phyloP scores from a whole-genome alignment of 345 rosid genomes.

The Ceriops decandra region DNA sequence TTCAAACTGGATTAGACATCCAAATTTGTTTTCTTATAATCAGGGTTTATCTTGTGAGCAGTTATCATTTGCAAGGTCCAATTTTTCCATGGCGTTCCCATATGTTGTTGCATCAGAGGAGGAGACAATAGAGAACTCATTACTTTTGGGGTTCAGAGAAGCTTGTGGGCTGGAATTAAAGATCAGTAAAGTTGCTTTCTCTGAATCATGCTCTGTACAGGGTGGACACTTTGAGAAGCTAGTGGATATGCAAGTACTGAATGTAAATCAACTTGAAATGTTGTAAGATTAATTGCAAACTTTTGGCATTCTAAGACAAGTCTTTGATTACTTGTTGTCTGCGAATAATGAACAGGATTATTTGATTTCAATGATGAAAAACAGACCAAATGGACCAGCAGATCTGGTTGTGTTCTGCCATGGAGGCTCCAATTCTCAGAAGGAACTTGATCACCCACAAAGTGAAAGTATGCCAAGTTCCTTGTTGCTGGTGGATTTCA shows the following conservation, averaged over 20 bases:
- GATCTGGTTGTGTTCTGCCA: conserved; percentile 77
- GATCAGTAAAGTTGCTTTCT: conserved; percentile 53
- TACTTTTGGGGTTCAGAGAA: conserved; percentile 65
- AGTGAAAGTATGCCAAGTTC: conserved; percentile 55
- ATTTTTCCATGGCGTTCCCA: conserved; percentile 91
- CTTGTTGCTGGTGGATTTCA: conserved; percentile 3
- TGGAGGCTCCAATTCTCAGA: conserved; percentile 35
- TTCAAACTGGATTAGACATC: not conserved
- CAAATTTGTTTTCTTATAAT: conserved; percentile 12
- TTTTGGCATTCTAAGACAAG: not conserved
- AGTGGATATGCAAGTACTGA: conserved; percentile 52
- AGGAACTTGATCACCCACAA: conserved; percentile 35
- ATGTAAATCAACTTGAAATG: conserved; percentile 37
- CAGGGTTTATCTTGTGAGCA: conserved; percentile 28
- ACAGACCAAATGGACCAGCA: conserved; percentile 51
- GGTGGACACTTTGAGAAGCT: conserved; percentile 61
- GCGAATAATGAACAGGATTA: conserved; percentile 49
- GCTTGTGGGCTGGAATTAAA: conserved; percentile 57
- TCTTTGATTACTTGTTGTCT: conserved; percentile 7
- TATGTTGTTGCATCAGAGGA: conserved; percentile 65
- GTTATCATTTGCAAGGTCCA: conserved; percentile 63
- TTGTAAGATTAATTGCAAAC: not conserved
- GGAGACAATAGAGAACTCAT: conserved; percentile 64
- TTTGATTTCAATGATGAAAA: conserved; percentile 58
- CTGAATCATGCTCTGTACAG: conserved; percentile 68